Conservation (phyloP, 768 basidiomycete genomes). For the Hericium rajendrae region DNA sequence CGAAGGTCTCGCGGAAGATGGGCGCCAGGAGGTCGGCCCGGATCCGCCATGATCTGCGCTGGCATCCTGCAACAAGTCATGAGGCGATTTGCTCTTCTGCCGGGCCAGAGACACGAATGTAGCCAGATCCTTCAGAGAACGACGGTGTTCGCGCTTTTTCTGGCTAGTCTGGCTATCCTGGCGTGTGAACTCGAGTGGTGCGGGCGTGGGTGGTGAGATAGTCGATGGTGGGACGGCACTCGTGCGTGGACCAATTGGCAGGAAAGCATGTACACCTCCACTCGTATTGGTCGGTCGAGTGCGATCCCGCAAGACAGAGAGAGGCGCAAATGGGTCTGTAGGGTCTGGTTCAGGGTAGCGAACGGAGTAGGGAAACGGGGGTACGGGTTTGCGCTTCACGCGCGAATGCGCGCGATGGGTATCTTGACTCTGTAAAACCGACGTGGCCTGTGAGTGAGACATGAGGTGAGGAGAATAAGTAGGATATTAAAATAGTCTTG, state of each 20-base stretch:
- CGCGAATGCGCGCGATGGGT: not conserved
- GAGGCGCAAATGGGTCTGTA: slow-evolving; percentile 58
- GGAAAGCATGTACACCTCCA: not conserved
- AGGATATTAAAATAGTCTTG: not conserved
- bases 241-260: not conserved
- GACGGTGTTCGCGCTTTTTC: not conserved
- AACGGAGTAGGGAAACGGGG: slow-evolving; percentile 37
- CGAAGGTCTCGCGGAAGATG: not conserved
- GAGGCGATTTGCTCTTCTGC: not conserved
- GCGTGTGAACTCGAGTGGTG: not conserved
- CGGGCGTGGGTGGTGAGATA: not conserved
- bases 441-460: not conserved
- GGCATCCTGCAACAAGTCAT: not conserved
- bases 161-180: not conserved
- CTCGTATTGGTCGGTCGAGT: slow-evolving; percentile 4
- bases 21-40: not conserved
- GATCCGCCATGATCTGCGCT: not conserved
- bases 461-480: not conserved
- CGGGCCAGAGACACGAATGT: not conserved
- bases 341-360: slow-evolving; percentile 64
- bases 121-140: not conserved
- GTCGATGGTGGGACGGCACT: not conserved
- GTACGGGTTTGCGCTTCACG: slow-evolving; percentile 51
- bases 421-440: not conserved
- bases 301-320: slow-evolving; percentile 54